Evolutionary conservation across 352 stramenopile species (phyloP), one percentile per base, ranked within the genome.

Genomic region (Thraustotheca clavata): DNA sequence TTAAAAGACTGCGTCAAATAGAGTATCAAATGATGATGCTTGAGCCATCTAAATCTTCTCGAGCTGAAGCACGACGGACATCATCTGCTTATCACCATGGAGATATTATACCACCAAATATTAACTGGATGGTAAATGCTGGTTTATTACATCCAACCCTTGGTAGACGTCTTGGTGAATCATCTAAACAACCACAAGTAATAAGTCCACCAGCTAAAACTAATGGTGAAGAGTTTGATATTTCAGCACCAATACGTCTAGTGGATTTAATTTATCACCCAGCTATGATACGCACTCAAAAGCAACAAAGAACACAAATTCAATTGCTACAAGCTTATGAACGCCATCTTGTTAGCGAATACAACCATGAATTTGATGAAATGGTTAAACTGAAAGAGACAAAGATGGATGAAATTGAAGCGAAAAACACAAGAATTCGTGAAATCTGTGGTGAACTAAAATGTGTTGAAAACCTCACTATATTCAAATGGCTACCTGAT

Each of bases 191-290:
- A n/a, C n/a, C n/a, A n/a, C n/a, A n/a, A n/a, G n/a, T n/a, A n/a
- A n/a, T n/a, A n/a, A 31, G 24, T 24, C 43, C 43, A 7, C 43
- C 43, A 31, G 24, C 7, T 31, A n/a, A 69, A 38, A 46, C 31
- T 22, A n/a, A n/a, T n/a, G n/a, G n/a, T n/a, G 32, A 33, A 49
- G 14, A 34, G 9, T 39, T 22, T 40, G 57, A 38, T 24, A 16
- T 47, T 52, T 47, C 54, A 54, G 32, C 62, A 34, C 35, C 52
- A 34, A 3, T 91, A 50, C 81, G 83, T 4, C 66, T 84, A 5
- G 71, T 91, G 22, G 83, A 91, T 32, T 24, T 97, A 29, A 74
- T 97, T 24, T 97, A 97, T 72, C 89, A 95, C 41, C 88, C 91
- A 4, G 76, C 78, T 14, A 83, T 82, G 11, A 69, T 97, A 3